Base-by-base conservation (phyloP, 23 red algal species). In the Agarophyton chilense region DNA sequence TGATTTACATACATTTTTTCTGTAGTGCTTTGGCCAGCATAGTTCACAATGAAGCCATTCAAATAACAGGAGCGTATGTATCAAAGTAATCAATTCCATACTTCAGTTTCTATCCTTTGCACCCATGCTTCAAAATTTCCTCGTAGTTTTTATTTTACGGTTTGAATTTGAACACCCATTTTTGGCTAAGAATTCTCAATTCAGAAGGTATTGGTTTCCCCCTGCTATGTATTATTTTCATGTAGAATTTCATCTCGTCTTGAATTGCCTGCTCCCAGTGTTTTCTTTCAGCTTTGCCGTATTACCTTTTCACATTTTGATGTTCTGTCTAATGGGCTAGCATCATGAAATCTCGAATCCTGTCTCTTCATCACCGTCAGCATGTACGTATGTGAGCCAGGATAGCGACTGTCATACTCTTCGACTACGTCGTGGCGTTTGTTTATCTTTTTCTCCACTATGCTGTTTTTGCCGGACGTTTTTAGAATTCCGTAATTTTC, bases 121-220 rank as follows among this genome's bases (percentile, higher is more conserved):
- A 46, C 12, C 38, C 78, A 35, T 61, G 46, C 18, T 40, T 83
- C 62, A 62, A 56, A 61, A 13, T 32, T 28, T 28, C 56, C 10
- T 62, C 28, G 6, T 32, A 11, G 68, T 10, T 34, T 74, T 74
- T 24, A 74, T 49, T 74, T 74, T 74, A 49, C n/a, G n/a, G n/a
- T n/a, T n/a, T n/a, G n/a, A n/a, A n/a, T n/a, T n/a, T n/a, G n/a
- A 74, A 74, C 8, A 74, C 68, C 68, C 68, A 74, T 22, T 74
- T 74, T 28, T 8, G 56, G 7, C 8, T 9, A 62, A 62, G 56
- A 62, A 28, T 62, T 14, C n/a, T 62, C n/a, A n/a, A n/a, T n/a
- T n/a, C n/a, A n/a, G n/a, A n/a, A 62, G 9, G n/a, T 19, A 8
- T 19, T 22, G 56, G 5, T 0, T 53, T 26, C 28, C 22, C 33